Evolutionary conservation across 2,329 filamentous ascomycete species (phyloP).

Genomic region (Exophiala lecanii-corni): DNA sequence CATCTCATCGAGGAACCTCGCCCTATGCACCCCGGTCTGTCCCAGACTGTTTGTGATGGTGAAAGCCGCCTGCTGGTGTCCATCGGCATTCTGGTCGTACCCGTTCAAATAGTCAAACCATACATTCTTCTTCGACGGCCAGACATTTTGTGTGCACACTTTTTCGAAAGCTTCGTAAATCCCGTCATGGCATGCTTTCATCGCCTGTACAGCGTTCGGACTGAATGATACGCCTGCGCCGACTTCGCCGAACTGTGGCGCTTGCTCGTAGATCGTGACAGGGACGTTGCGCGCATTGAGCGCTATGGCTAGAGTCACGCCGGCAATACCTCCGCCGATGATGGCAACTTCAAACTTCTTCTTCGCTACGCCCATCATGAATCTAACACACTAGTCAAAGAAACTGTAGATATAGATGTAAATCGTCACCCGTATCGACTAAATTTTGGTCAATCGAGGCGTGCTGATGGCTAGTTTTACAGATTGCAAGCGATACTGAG

Average conservation of each 20-base stretch:
- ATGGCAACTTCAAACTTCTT: constrained; percentile 30
- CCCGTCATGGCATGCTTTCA: constrained; percentile 42
- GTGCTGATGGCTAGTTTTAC: too few species aligned
- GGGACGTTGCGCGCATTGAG: constrained; percentile 25
- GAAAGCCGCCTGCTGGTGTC: constrained; percentile 37
- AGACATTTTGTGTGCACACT: constrained; percentile 28
- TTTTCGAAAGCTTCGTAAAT: constrained; percentile 40
- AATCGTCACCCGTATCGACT: too few species aligned
- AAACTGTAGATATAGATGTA: too few species aligned
- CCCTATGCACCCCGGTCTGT: constrained; percentile 40
- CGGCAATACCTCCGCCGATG: constrained; percentile 32
- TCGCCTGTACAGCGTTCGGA: constrained; percentile 46
- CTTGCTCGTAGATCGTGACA: constrained; percentile 43
- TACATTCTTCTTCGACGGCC: constrained; percentile 32
- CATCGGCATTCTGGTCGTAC: constrained; percentile 23
- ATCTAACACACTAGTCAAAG: too few species aligned
- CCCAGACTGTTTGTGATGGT: constrained; percentile 34
- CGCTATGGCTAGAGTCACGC: constrained; percentile 26
- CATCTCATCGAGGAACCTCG: constrained; percentile 47
- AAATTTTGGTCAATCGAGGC: too few species aligned
- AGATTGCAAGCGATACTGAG: too few species aligned
- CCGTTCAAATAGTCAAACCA: constrained; percentile 43
- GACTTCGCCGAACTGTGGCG: constrained; percentile 47
- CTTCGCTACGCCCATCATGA: background rate
- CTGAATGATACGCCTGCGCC: constrained; percentile 49